Conservation (phyloP, 2,329 filamentous ascomycete species). For the Simplicillium sp. region DNA sequence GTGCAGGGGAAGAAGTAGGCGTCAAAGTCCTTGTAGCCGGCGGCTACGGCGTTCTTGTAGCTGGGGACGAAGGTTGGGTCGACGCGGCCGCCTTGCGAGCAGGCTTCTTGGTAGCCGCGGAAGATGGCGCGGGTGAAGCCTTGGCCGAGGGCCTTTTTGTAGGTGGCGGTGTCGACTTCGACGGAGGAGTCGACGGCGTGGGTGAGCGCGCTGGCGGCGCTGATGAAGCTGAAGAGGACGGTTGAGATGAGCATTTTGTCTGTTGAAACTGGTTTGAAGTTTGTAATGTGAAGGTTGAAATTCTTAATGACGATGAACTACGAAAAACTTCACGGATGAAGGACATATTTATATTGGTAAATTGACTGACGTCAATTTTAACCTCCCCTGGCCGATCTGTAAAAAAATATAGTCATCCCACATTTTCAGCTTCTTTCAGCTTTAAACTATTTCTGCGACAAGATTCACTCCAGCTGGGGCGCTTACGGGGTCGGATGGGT, state of each 20-base stretch:
- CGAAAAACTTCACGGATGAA: too few species aligned
- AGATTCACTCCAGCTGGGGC: too few species aligned
- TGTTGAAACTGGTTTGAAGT: neutral
- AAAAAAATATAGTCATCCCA: too few species aligned
- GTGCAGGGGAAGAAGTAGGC: conserved; percentile 7
- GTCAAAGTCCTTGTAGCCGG: conserved; percentile 7
- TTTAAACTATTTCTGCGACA: too few species aligned
- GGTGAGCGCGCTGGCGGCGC: conserved; percentile 1
- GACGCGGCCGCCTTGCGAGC: conserved; percentile 5
- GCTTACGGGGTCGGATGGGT: too few species aligned
- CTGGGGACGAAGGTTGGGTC: conserved; percentile 6
- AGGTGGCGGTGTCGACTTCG: conserved; percentile 1
- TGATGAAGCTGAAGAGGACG: neutral
- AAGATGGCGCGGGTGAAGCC: conserved; percentile 6
- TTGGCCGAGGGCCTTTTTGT: conserved; percentile 5
- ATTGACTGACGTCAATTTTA: too few species aligned
- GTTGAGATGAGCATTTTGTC: conserved; percentile 1
- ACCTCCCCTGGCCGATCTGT: too few species aligned
- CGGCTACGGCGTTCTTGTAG: conserved; percentile 4
- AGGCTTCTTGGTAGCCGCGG: conserved; percentile 7
- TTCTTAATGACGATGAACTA: neutral
- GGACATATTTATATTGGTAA: too few species aligned
- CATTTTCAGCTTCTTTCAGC: too few species aligned
- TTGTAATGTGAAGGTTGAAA: neutral
- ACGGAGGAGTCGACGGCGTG: conserved; percentile 5